Conservation (phyloP, 768 basidiomycete species). For the Macrolepiota dolichaula region DNA sequence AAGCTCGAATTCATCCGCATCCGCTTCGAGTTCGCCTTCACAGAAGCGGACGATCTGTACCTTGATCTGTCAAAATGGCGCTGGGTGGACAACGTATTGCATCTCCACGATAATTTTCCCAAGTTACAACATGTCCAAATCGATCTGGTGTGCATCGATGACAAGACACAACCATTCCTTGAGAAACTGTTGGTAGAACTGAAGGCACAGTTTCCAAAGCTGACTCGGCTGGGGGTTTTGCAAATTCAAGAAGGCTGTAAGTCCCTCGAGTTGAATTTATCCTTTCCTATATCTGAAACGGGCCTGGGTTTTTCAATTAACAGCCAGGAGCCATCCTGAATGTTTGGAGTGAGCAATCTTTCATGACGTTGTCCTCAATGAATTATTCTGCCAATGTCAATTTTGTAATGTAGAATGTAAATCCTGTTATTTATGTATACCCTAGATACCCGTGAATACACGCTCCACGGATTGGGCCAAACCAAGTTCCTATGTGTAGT, state of each 20-base stretch:
- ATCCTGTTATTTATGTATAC: background rate
- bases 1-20: background rate
- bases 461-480: background rate
- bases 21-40: conserved; percentile 2
- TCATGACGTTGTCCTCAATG: background rate
- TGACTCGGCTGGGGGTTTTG: background rate
- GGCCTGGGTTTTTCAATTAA: background rate
- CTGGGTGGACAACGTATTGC: background rate
- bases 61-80: background rate
- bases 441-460: background rate
- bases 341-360: background rate
- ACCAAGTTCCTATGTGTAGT: background rate
- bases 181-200: background rate
- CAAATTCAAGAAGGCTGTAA: background rate
- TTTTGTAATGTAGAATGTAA: background rate
- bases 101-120: background rate
- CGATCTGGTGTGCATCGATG: background rate
- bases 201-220: conserved; percentile 1
- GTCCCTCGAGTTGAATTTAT: background rate
- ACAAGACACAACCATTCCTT: background rate
- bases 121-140: background rate
- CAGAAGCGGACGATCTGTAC: background rate
- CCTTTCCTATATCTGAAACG: background rate
- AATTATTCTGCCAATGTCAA: background rate
- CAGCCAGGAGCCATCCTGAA: background rate